These are phyloP conservation scores for Grigorovia yakushimaensis DNA, from an alignment of 805 yeast species.

Conservation along the genomic window DNA sequence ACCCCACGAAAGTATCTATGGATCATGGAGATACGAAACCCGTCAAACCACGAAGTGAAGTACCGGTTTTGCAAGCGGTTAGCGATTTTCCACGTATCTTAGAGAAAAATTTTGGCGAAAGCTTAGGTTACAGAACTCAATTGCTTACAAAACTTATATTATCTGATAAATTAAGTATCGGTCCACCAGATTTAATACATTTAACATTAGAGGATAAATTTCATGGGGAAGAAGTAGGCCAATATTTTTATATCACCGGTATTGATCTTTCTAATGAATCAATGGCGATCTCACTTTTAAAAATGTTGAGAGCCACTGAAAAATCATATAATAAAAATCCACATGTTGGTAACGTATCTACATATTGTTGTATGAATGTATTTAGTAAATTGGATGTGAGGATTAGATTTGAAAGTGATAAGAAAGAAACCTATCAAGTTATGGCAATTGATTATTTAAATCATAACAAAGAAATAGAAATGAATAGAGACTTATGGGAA, in stretches of 20 bases:
- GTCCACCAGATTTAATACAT: constrained; percentile 61
- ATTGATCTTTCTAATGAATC: constrained; percentile 36
- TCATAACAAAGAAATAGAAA: constrained; percentile 23
- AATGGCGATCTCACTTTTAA: constrained; percentile 40
- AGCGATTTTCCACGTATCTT: constrained; percentile 21
- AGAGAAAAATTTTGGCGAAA: constrained; percentile 25
- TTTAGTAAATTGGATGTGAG: constrained; percentile 69
- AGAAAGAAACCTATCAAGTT: constrained; percentile 21
- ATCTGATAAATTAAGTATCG: constrained; percentile 36
- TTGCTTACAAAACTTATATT: constrained; percentile 12
- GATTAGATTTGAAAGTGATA: constrained; percentile 38
- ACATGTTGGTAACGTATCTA: constrained; percentile 26
- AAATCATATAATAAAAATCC: constrained; percentile 2
- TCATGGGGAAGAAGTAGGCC: constrained; percentile 38
- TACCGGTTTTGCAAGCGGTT: constrained; percentile 2
- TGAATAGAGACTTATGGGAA: constrained; percentile 40
- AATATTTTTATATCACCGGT: constrained; percentile 41
- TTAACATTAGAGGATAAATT: constrained; percentile 35
- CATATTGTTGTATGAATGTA: constrained; percentile 63
- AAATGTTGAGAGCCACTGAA: constrained; percentile 27
- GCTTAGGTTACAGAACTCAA: constrained; percentile 20
- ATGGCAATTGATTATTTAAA: constrained; percentile 24
- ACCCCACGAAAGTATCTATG: neutral
- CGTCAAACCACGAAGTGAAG: neutral
- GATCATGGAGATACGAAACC: neutral